Percentiles rank a stretch among this genome's conserved stretches.
These are phyloP conservation scores for Xenoacremonium recifei DNA, from an alignment of 2,329 filamentous ascomycete species.

Conservation along the genomic window DNA sequence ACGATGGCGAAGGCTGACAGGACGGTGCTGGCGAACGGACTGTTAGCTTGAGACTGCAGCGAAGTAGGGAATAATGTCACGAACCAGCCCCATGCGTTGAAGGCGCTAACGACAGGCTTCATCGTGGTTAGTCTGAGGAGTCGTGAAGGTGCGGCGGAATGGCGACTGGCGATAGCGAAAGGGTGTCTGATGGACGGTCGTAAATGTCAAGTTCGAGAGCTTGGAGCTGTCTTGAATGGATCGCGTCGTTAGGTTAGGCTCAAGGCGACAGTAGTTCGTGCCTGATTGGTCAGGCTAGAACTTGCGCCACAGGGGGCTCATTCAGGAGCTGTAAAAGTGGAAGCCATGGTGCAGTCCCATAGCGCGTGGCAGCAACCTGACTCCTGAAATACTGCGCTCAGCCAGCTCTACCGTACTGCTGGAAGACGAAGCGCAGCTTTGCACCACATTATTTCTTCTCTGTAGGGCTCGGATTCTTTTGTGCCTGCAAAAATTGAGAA, in stretches of 20 bases:
- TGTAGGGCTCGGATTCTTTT: no score
- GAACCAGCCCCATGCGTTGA: constrained; percentile 95
- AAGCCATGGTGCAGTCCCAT: no score
- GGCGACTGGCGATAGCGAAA: constrained; percentile 2
- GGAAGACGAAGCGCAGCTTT: no score
- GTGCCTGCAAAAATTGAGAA: no score
- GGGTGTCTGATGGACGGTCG: constrained; percentile 6
- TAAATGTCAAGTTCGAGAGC: constrained; percentile 17
- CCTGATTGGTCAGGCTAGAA: constrained; percentile 26
- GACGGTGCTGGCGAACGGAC: constrained; percentile 59
- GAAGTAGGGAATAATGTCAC: constrained; percentile 30
- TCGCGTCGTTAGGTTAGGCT: constrained; percentile 16
- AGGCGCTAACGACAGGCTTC: constrained; percentile 90
- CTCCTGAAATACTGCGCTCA: no score
- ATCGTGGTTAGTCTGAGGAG: constrained; percentile 53
- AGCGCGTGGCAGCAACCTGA: no score
- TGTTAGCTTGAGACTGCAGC: constrained; percentile 22
- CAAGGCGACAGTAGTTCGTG: constrained; percentile 18
- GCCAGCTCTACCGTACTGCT: no score
- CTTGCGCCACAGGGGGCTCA: no score
- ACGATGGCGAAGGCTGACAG: constrained; percentile 65
- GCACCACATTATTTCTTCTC: no score
- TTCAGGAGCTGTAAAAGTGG: no score
- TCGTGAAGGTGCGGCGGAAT: background rate
- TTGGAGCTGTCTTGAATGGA: constrained; percentile 19